Evolutionary conservation across 2,329 filamentous ascomycete genomes (phyloP).

Genomic region (Cordyceps fumosorosea): DNA sequence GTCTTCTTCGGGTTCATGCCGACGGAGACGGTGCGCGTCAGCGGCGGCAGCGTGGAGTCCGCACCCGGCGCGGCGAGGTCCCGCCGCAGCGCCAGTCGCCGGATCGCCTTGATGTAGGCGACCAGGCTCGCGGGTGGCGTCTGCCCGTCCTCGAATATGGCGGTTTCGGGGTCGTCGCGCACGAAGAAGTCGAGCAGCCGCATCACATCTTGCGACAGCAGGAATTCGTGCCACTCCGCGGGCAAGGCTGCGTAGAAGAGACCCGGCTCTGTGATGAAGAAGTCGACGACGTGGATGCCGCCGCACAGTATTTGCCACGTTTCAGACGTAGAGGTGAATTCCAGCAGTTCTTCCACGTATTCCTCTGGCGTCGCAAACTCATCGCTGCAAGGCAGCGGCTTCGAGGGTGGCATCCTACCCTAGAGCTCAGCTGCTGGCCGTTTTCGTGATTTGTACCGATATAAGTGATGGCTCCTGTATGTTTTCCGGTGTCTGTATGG

Average conservation of each 20-base stretch:
- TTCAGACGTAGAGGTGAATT: conserved; percentile 67
- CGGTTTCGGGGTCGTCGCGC: conserved; percentile 59
- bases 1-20: conserved; percentile 97
- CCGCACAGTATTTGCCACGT: conserved; percentile 87
- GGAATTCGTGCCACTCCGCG: conserved; percentile 73
- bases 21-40: conserved; percentile 67
- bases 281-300: conserved; percentile 94
- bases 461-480: neutral
- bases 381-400: conserved; percentile 60
- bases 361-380: conserved; percentile 65
- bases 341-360: conserved; percentile 72
- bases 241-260: conserved; percentile 75
- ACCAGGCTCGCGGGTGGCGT: conserved; percentile 52
- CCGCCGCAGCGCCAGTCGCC: conserved; percentile 61
- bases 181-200: conserved; percentile 74
- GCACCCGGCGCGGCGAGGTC: conserved; percentile 42
- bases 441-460: neutral
- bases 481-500: neutral
- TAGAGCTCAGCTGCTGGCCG: neutral
- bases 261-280: conserved; percentile 79
- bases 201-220: conserved; percentile 64
- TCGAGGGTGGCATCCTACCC: conserved; percentile 39
- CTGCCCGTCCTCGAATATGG: conserved; percentile 21
- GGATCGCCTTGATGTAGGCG: conserved; percentile 65
- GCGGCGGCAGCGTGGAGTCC: conserved; percentile 40